phyloP scores from a whole-genome alignment of 2,329 filamentous ascomycete species.

The Penicillium glabrum region DNA sequence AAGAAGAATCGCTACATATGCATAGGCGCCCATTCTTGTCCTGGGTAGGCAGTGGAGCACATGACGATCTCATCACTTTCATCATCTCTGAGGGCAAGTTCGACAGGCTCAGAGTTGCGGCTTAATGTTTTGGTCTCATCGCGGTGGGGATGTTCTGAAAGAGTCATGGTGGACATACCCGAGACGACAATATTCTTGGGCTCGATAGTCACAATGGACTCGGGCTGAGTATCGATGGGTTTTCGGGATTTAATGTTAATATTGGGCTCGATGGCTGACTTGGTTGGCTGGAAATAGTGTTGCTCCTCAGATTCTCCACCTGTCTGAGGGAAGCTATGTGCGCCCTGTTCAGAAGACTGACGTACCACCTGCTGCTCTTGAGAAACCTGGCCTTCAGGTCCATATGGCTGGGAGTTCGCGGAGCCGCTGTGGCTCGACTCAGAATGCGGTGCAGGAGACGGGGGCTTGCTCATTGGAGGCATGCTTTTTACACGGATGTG shows the following conservation, averaged over 20 bases:
- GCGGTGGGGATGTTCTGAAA: slow-evolving; percentile 22
- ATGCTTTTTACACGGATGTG: slow-evolving; percentile 7
- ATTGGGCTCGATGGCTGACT: not conserved
- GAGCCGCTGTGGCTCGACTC: slow-evolving; percentile 3
- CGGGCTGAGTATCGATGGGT: not conserved
- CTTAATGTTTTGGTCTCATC: slow-evolving; percentile 23
- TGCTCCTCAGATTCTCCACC: not conserved
- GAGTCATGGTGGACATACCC: slow-evolving; percentile 1
- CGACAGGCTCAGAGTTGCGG: slow-evolving; percentile 27
- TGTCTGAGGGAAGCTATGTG: not conserved
- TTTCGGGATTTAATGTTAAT: slow-evolving; percentile 12
- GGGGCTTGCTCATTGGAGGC: slow-evolving; percentile 3
- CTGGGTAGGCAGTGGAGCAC: slow-evolving; percentile 51
- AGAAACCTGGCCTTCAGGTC: not conserved
- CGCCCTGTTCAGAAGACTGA: not conserved
- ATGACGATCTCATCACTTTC: slow-evolving; percentile 48
- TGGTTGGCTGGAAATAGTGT: not conserved
- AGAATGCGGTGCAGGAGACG: slow-evolving; percentile 9
- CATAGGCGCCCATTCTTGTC: slow-evolving; percentile 47
- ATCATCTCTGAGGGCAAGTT: slow-evolving; percentile 38
- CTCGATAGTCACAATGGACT: not conserved
- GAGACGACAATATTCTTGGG: slow-evolving; percentile 10
- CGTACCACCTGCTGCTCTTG: not conserved
- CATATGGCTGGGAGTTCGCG: not conserved
- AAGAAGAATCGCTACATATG: slow-evolving; percentile 10